Conservation (phyloP, 2,329 filamentous ascomycete genomes). For the Grosmannia clavigera region DNA sequence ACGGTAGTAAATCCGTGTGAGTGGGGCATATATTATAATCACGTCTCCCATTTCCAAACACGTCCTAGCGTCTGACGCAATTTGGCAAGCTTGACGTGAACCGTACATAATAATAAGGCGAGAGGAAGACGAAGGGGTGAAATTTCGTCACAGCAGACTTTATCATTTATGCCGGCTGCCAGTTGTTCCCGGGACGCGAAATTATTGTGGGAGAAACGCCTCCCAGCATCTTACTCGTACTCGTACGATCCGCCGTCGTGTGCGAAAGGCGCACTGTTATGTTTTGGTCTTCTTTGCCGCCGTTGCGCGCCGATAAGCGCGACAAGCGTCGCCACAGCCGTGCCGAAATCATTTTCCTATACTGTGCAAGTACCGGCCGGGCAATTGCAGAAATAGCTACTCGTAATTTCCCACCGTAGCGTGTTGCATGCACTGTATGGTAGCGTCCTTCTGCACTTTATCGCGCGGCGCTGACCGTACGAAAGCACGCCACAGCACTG, state of each 20-base stretch:
- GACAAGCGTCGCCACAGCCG: not conserved
- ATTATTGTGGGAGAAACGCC: not conserved
- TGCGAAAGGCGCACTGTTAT: too few relatives aligned
- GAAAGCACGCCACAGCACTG: not conserved
- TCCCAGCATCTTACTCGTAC: not conserved
- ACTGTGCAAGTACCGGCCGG: not conserved
- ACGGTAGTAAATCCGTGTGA: not conserved
- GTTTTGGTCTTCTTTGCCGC: not conserved
- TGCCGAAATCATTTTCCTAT: too few relatives aligned
- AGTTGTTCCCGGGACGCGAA: not conserved
- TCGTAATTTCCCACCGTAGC: not conserved
- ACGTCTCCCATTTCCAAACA: not conserved
- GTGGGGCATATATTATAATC: not conserved
- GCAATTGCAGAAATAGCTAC: not conserved
- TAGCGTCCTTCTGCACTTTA: not conserved
- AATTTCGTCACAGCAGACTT: not conserved
- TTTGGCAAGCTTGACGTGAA: conserved; percentile 1
- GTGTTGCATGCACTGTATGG: not conserved
- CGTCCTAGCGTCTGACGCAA: conserved; percentile 10
- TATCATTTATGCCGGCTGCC: not conserved
- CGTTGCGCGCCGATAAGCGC: not conserved
- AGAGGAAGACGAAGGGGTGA: not conserved
- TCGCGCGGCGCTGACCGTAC: not conserved
- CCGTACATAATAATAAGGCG: not conserved
- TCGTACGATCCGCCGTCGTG: too few relatives aligned